Evolutionary conservation across 2,329 filamentous ascomycete genomes (phyloP).

Genomic region (Xenoacremonium recifei): DNA sequence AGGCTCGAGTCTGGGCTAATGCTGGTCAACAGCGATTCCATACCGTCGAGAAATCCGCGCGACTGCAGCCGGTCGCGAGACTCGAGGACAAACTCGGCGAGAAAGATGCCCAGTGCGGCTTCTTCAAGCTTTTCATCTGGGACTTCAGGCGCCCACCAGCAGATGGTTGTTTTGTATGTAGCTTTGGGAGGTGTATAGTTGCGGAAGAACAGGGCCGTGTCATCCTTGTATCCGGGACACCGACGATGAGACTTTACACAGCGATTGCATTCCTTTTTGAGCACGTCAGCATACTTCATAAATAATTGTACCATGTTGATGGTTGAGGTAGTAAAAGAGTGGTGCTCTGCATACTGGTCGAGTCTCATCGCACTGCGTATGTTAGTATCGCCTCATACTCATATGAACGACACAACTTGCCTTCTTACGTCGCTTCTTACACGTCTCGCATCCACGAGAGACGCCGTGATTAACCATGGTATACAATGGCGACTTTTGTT

Average conservation of each 20-base stretch:
- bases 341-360: neutral
- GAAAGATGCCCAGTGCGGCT: neutral
- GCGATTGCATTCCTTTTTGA: neutral
- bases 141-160: constrained; percentile 1
- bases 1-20: neutral
- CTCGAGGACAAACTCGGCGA: constrained; percentile 1
- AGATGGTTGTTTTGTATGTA: neutral
- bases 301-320: neutral
- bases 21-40: neutral
- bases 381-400: neutral
- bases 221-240: constrained; percentile 1
- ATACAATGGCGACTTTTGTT: too few relatives aligned
- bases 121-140: neutral
- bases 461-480: constrained; percentile 1
- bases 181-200: neutral
- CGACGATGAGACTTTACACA: neutral
- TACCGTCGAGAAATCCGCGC: neutral
- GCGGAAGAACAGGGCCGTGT: neutral
- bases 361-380: constrained; percentile 1
- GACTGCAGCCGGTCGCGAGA: neutral
- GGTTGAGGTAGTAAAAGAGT: neutral
- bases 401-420: neutral
- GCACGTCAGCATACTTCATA: neutral
- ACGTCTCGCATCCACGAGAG: constrained; percentile 1
- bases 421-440: constrained; percentile 1